Evolutionary conservation across 108 stramenopile species (phyloP), one percentile per base, ranked within the genome.

Genomic region (Cyclotella cryptica): DNA sequence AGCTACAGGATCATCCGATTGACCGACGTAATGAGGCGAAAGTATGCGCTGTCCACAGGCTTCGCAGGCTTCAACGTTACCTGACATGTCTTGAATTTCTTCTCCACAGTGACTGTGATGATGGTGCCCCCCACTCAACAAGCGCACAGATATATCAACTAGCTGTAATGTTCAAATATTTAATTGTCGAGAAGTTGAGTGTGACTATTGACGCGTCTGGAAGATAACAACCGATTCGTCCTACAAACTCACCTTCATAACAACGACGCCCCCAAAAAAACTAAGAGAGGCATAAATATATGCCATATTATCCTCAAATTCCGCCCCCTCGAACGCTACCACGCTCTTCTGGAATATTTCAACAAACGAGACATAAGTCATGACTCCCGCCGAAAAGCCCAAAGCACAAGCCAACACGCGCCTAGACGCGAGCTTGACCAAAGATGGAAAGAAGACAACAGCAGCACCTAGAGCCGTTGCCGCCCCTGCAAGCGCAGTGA

Each of bases 361-460:
- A 10, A 86, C 80, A 58, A 96, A 84, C 8, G 88, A 88, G 3
- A 96, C 90, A 78, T 93, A 95, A 0, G 90, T 72, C 96, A 96
- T 96, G 10, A 96, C 96, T 0, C 88, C 88, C 12, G 89, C 89
- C 15, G 94, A 81, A 13, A 95, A 21, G 35, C 88, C 92, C 8
- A 96, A 77, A 18, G 88, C 66, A 0, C 67, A 88, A 10, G 94
- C 93, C 49, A 96, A 75, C 19, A 88, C 74, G 39, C 70, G 66
- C 19, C 72, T 58, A 35, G 78, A 78, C 8, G 89, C 88, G 0
- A 88, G 74, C 62, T 86, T 82, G 18, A 90, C 88, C 14, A 88
- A 45, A 14, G 79, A 57, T 19, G 85, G 86, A 66, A 75, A 89
- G 65, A 91, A 91, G 9, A 93, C 93, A 14, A 86, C 71, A 8